These are phyloP conservation scores for Ophiostoma sp. DNA, from an alignment of 2,329 filamentous ascomycete genomes.

Conservation along the genomic window DNA sequence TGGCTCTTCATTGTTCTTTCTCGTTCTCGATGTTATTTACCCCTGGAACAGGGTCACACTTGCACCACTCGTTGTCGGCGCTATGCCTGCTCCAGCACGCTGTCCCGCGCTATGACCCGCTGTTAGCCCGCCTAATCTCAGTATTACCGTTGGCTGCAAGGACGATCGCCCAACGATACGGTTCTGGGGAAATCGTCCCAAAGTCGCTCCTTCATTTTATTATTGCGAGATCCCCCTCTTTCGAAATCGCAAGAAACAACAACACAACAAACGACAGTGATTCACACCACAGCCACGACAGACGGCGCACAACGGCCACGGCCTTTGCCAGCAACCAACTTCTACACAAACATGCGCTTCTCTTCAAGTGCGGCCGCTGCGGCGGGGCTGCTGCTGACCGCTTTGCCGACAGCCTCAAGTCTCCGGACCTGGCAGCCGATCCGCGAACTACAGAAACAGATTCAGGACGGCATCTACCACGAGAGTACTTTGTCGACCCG, in stretches of 20 bases:
- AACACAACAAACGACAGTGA: background rate
- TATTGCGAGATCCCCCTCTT: background rate
- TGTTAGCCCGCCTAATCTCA: background rate
- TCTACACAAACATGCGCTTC: background rate
- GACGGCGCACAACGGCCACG: background rate
- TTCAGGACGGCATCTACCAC: too few relatives aligned
- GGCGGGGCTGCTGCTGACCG: background rate
- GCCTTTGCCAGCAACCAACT: background rate
- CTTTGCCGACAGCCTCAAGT: background rate
- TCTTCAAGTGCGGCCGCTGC: background rate
- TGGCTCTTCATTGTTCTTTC: too few relatives aligned
- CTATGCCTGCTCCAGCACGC: background rate
- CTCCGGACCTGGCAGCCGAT: slow-evolving; percentile 28
- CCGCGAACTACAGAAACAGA: slow-evolving; percentile 22
- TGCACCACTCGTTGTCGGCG: background rate
- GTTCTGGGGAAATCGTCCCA: slow-evolving; percentile 7
- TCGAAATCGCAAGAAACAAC: background rate
- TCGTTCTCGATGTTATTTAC: background rate
- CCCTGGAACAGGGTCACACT: background rate
- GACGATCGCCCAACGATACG: background rate
- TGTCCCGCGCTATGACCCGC: background rate
- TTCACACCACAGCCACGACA: background rate
- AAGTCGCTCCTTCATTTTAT: background rate
- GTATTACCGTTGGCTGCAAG: background rate
- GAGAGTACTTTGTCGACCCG: background rate